Conservation (phyloP, 768 basidiomycete species). For the Tricholoma saponaceum region DNA sequence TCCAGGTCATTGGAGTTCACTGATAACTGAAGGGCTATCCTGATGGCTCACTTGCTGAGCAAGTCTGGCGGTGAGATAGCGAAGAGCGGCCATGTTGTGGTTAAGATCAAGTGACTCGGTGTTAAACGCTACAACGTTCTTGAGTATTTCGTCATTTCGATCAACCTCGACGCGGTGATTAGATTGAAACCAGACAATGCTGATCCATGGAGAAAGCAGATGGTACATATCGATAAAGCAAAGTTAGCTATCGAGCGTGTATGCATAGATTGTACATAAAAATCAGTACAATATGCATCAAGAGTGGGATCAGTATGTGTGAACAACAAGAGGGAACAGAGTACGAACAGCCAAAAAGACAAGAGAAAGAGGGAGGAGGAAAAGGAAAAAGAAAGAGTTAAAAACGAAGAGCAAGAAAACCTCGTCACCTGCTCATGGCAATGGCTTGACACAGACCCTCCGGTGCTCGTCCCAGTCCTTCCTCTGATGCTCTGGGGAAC, state of each 20-base stretch:
- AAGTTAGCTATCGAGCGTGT: neutral
- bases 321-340: neutral
- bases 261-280: neutral
- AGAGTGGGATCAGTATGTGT: conserved; percentile 5
- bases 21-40: too few species aligned
- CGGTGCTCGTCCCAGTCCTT: conserved; percentile 79
- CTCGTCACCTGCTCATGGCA: conserved; percentile 4
- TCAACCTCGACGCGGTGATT: neutral
- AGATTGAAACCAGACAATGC: neutral
- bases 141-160: neutral
- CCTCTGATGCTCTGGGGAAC: conserved; percentile 68
- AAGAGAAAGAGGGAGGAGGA: neutral
- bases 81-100: conserved; percentile 41
- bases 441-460: conserved; percentile 49
- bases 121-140: too few species aligned
- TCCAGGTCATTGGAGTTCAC: neutral
- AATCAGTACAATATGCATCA: neutral
- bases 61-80: conserved; percentile 66
- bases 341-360: neutral
- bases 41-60: conserved; percentile 63
- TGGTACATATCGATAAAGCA: neutral
- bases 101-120: neutral
- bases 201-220: neutral
- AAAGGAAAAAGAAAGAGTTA: conserved; percentile 2
- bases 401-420: neutral